Evolutionary conservation across 2,329 filamentous ascomycete species (phyloP).

Genomic region (Stromatinia cepivora): DNA sequence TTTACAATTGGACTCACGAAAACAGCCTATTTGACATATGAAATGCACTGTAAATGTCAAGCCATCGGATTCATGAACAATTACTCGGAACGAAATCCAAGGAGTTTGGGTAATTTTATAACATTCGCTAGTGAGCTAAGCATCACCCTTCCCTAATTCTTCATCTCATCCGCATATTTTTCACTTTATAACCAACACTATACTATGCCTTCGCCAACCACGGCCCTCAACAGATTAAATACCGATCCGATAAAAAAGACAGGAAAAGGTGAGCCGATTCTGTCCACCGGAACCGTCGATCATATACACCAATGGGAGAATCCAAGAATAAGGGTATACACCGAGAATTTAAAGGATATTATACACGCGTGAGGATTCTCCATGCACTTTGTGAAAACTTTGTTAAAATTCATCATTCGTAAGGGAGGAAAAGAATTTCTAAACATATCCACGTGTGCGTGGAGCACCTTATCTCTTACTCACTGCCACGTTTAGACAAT

Average conservation of each 20-base stretch:
- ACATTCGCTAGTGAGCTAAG: neutral
- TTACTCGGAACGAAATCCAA: neutral
- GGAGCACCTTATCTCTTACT: constrained; percentile 32
- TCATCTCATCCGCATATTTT: neutral
- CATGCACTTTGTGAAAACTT: constrained; percentile 15
- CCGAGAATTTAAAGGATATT: constrained; percentile 22
- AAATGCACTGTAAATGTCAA: too few relatives aligned
- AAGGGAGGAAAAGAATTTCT: neutral
- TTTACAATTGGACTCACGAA: too few relatives aligned
- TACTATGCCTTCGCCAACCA: neutral
- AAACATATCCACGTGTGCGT: neutral
- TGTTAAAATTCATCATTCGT: constrained; percentile 21
- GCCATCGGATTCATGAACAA: neutral
- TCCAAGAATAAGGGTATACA: constrained; percentile 19
- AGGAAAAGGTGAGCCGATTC: neutral
- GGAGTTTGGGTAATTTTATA: neutral
- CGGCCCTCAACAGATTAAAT: constrained; percentile 4
- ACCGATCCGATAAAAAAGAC: neutral
- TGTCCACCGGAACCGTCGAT: constrained; percentile 6
- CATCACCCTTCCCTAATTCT: neutral
- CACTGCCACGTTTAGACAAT: constrained; percentile 36
- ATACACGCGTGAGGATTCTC: constrained; percentile 21
- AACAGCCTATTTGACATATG: too few relatives aligned
- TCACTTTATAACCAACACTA: constrained; percentile 1
- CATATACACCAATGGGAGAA: constrained; percentile 18